Conservation (phyloP, 768 basidiomycete species). For the Russula sp. region DNA sequence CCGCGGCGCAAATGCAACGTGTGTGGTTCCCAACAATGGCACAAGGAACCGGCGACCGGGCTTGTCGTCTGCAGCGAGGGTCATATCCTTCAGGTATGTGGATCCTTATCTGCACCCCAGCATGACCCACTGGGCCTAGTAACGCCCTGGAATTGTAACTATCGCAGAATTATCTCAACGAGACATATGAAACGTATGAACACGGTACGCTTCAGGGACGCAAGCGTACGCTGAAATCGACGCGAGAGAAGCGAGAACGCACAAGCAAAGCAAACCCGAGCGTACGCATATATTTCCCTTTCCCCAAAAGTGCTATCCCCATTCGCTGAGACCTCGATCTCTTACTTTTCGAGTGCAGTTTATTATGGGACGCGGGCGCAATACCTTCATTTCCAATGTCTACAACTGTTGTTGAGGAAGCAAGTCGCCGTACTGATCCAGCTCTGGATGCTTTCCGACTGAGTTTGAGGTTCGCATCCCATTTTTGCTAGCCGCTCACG, state of each 20-base stretch:
- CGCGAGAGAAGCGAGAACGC: constrained; percentile 49
- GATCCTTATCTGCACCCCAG: no score
- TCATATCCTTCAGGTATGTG: constrained; percentile 78
- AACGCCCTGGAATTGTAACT: background rate
- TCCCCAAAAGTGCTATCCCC: background rate
- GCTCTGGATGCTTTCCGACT: constrained; percentile 68
- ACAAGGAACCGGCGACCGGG: constrained; percentile 79
- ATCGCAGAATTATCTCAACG: constrained; percentile 74
- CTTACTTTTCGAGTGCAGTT: constrained; percentile 45
- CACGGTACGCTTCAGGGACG: constrained; percentile 58
- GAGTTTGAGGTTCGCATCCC: constrained; percentile 70
- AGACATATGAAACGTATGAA: constrained; percentile 70
- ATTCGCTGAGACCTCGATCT: background rate
- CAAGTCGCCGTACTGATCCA: constrained; percentile 61
- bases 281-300: constrained; percentile 42
- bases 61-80: constrained; percentile 86
- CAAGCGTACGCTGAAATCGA: constrained; percentile 64
- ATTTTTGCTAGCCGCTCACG: background rate
- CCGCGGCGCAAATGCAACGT: constrained; percentile 64
- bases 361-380: constrained; percentile 79
- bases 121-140: no score
- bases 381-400: constrained; percentile 78
- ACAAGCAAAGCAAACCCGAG: constrained; percentile 57
- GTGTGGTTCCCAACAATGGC: constrained; percentile 85
- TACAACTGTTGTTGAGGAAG: constrained; percentile 76